Conservation (phyloP, 2,329 filamentous ascomycete genomes). For the Ophiostoma tasmaniense region DNA sequence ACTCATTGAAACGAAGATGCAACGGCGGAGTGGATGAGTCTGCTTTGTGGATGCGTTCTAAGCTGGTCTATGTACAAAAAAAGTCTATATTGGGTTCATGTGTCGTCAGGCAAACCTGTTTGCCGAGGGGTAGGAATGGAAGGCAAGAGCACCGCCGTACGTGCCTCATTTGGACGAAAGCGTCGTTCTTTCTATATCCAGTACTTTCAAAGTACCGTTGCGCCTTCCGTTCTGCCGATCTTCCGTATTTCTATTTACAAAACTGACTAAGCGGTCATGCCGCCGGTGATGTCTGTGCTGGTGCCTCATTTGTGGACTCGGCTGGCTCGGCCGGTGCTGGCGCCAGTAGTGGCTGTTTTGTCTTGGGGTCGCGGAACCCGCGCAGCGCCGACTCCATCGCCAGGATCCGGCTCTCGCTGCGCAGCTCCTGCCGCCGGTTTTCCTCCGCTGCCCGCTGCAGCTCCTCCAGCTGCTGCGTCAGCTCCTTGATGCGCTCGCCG, state of each 20-base stretch:
- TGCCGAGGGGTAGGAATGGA: constrained; percentile 1
- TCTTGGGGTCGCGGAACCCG: constrained; percentile 46
- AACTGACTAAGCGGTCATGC: no score
- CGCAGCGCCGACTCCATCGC: constrained; percentile 47
- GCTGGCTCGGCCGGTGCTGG: constrained; percentile 11
- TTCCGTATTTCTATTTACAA: no score
- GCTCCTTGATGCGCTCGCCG: constrained; percentile 43
- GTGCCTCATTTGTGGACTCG: neutral
- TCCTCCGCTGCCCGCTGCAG: constrained; percentile 43
- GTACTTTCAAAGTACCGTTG: neutral
- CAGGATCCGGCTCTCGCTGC: constrained; percentile 38
- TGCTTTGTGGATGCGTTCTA: neutral
- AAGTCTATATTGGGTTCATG: neutral
- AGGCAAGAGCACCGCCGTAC: neutral
- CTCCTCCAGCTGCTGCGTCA: constrained; percentile 41
- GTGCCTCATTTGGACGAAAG: neutral
- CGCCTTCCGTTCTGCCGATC: neutral
- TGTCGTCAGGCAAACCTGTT: constrained; percentile 3
- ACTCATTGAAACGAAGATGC: neutral
- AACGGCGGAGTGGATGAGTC: neutral
- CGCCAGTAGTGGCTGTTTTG: constrained; percentile 45
- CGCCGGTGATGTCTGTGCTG: neutral
- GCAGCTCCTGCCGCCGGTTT: constrained; percentile 40
- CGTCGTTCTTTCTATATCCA: neutral
- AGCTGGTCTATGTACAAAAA: constrained; percentile 3